These are phyloP conservation scores for Penicillium sp. DNA, from an alignment of 2,329 filamentous ascomycete genomes.

Conservation along the genomic window DNA sequence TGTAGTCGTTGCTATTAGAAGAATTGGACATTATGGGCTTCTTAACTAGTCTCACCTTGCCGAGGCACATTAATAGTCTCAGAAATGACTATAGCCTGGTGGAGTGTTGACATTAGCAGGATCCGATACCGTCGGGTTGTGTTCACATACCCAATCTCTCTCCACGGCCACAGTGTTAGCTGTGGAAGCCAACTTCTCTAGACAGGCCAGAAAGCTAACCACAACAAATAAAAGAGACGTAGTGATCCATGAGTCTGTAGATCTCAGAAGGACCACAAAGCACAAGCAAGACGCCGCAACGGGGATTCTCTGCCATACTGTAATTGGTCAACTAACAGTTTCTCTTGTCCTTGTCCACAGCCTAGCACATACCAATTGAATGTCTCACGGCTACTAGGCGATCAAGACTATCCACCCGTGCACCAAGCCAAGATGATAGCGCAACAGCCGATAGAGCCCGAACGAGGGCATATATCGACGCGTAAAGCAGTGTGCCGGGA, in stretches of 20 bases:
- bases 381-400: conserved; percentile 52
- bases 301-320: conserved; percentile 37
- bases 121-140: background rate
- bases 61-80: conserved; percentile 37
- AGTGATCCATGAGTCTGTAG: conserved; percentile 1
- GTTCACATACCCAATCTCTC: conserved; percentile 59
- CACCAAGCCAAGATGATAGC: conserved; percentile 59
- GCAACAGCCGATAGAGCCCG: conserved; percentile 58
- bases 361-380: conserved; percentile 43
- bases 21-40: background rate
- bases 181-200: conserved; percentile 66
- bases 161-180: conserved; percentile 69
- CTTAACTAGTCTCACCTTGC: conserved; percentile 33
- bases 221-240: conserved; percentile 29
- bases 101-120: background rate
- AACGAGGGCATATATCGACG: conserved; percentile 67
- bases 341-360: background rate
- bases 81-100: conserved; percentile 32
- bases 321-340: background rate
- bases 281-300: conserved; percentile 51
- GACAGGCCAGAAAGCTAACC: conserved; percentile 58
- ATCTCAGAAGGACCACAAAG: conserved; percentile 40
- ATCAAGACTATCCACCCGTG: conserved; percentile 56
- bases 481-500: conserved; percentile 60
- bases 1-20: conserved; percentile 18